phyloP scores from a whole-genome alignment of 2,329 filamentous ascomycete genomes.

The Sporothrix pseudoabietina region DNA sequence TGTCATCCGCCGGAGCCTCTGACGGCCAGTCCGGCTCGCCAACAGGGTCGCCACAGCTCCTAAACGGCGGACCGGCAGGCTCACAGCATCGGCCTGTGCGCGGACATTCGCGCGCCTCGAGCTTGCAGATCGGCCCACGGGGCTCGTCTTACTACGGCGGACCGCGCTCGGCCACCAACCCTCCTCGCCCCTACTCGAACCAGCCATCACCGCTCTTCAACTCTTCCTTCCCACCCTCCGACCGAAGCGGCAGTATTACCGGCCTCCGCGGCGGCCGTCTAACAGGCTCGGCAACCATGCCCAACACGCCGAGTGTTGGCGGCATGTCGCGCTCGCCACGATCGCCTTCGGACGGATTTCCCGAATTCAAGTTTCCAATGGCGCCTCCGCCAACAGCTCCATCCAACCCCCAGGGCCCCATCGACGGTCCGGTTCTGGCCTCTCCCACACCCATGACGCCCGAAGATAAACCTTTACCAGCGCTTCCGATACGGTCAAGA shows the following conservation, averaged over 20 bases:
- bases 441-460: constrained; percentile 39
- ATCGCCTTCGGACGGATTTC: constrained; percentile 49
- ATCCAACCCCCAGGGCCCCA: constrained; percentile 41
- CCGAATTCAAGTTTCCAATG: constrained; percentile 61
- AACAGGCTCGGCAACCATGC: constrained; percentile 48
- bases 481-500: constrained; percentile 47
- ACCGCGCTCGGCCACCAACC: constrained; percentile 47
- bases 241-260: constrained; percentile 43
- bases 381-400: constrained; percentile 36
- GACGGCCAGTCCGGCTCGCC: constrained; percentile 23
- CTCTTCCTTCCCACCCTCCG: constrained; percentile 54
- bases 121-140: constrained; percentile 71
- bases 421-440: not conserved
- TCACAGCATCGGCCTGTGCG: constrained; percentile 52
- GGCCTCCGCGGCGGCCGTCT: constrained; percentile 43
- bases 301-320: constrained; percentile 48
- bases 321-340: constrained; percentile 46
- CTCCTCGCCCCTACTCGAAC: constrained; percentile 50
- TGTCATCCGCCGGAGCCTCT: constrained; percentile 59
- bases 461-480: constrained; percentile 44
- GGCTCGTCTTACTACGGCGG: constrained; percentile 47
- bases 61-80: not conserved
- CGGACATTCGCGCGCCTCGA: constrained; percentile 76
- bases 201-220: constrained; percentile 57
- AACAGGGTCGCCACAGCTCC: constrained; percentile 13